Percentiles rank a stretch among this genome's conserved stretches.
Conservation (phyloP, 208 protist species). For the Trypanosoma vivax region DNA sequence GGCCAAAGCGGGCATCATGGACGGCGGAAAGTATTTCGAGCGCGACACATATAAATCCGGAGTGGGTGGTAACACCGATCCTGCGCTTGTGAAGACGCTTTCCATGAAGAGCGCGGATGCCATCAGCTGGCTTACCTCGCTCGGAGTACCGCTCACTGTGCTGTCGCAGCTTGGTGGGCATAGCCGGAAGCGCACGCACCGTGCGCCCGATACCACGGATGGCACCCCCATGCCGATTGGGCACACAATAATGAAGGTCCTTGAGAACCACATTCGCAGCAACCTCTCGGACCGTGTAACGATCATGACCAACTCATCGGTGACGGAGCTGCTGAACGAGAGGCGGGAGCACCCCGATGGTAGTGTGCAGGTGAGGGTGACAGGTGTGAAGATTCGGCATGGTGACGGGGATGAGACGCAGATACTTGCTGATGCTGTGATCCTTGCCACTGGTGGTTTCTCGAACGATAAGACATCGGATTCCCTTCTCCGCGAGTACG, state of each 20-base stretch:
- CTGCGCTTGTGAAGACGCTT: constrained; percentile 84
- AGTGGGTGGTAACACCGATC: constrained; percentile 58
- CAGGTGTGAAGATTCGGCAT: constrained; percentile 42
- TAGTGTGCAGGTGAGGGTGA: constrained; percentile 35
- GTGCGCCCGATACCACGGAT: constrained; percentile 58
- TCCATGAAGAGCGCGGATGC: constrained; percentile 62
- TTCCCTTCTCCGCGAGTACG: constrained; percentile 78
- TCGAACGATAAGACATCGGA: constrained; percentile 40
- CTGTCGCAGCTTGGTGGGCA: constrained; percentile 90
- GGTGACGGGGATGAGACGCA: constrained; percentile 22
- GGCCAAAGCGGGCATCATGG: constrained; percentile 50
- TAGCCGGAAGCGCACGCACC: constrained; percentile 81
- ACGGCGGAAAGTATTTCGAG: constrained; percentile 72
- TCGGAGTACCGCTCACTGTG: constrained; percentile 79
- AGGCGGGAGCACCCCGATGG: constrained; percentile 30
- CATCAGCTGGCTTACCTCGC: constrained; percentile 69
- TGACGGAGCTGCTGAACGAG: constrained; percentile 41
- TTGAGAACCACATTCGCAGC: constrained; percentile 71
- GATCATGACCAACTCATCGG: constrained; percentile 47
- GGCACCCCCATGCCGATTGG: constrained; percentile 83
- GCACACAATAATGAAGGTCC: constrained; percentile 83
- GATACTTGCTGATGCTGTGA: constrained; percentile 57
- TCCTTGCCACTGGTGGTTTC: constrained; percentile 89
- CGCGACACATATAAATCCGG: constrained; percentile 73
- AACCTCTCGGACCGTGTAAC: constrained; percentile 45